Evolutionary conservation across 805 yeast genomes (phyloP), one percentile per base, ranked within the genome.

Genomic region (Dipodascopsis uninucleata): DNA sequence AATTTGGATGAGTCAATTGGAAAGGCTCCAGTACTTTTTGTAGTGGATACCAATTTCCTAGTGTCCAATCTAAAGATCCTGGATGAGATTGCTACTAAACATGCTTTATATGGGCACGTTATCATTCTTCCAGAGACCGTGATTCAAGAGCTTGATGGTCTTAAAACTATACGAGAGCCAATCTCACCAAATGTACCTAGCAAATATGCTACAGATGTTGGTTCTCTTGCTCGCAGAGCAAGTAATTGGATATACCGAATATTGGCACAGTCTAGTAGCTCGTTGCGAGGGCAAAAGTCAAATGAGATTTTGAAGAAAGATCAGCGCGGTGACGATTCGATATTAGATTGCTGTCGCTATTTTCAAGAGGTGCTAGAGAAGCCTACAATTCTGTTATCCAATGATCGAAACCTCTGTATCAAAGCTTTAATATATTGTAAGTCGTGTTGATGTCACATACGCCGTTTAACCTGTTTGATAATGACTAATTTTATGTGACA

Each of bases 31-130:
- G 22, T 47, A 26, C 31, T 54, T 5, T 47, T 55, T 32, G 80
- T 88, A 0, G 68, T 86, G 0, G 97, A 89, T 60, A 89, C 97
- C 2, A 89, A 89, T 59, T 85, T 89, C 59, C 69, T 85, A 10
- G 64, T 89, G 2, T 76, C 87, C 1, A 88, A 87, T 59, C 62
- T 86, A 34, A 62, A 68, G 16, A 63, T 85, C 1, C 53, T 88
- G 6, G 78, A 82, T 36, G 72, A 71, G 0, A 59, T 89, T 21
- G 61, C 72, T 3, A 57, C 56, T 1, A 43, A 75, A 5, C 72
- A 72, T 3, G 39, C 52, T 0, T 47, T 62, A 9, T 80, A 69
- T 57, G 68, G 72, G 14, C 75, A 78, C 39, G 57, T 62, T 22
- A 67, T 89, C 1, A 68, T 89, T 0, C 69, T 89, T 3, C 97